These are phyloP conservation scores for Tuber umbilicatum DNA, from an alignment of 495 filamentous ascomycete species.

Conservation along the genomic window DNA sequence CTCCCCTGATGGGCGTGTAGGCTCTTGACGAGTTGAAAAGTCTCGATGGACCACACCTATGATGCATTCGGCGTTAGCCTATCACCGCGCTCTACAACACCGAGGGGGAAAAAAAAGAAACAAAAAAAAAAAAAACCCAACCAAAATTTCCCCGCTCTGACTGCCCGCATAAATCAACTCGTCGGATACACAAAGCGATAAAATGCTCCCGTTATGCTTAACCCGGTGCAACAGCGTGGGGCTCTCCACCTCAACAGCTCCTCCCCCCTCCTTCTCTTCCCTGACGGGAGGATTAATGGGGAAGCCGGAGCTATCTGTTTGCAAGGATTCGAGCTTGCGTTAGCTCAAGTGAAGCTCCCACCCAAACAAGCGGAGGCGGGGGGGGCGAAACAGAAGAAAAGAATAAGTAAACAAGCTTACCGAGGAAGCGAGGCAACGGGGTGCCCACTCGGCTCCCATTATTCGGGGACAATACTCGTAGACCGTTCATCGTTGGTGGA, in stretches of 20 bases:
- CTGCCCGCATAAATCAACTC: constrained; percentile 75
- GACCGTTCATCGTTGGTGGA: not conserved
- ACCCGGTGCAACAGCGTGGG: constrained; percentile 63
- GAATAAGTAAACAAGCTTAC: constrained; percentile 11
- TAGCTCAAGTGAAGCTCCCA: constrained; percentile 3
- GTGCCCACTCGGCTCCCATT: constrained; percentile 20
- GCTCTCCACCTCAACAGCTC: not conserved
- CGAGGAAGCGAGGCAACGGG: constrained; percentile 28
- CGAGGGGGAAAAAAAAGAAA: not conserved
- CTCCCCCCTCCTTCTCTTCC: constrained; percentile 6
- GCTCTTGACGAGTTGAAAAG: constrained; percentile 66
- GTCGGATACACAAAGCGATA: constrained; percentile 59
- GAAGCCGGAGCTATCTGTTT: constrained; percentile 25
- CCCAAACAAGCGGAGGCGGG: not conserved
- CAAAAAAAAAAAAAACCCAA: constrained; percentile 40
- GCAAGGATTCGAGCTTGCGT: not conserved
- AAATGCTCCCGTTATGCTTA: constrained; percentile 63
- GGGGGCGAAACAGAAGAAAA: not conserved
- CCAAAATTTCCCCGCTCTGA: constrained; percentile 83
- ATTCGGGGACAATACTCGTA: constrained; percentile 2
- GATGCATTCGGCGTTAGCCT: not conserved
- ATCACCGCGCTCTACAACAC: constrained; percentile 8
- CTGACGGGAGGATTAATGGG: not conserved
- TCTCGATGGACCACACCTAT: constrained; percentile 76
- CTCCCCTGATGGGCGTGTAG: constrained; percentile 84